Evolutionary conservation across 2,329 filamentous ascomycete genomes (phyloP), one percentile per base, ranked within the genome.

Genomic region (Ophiocordyceps camponoti-saundersi): DNA sequence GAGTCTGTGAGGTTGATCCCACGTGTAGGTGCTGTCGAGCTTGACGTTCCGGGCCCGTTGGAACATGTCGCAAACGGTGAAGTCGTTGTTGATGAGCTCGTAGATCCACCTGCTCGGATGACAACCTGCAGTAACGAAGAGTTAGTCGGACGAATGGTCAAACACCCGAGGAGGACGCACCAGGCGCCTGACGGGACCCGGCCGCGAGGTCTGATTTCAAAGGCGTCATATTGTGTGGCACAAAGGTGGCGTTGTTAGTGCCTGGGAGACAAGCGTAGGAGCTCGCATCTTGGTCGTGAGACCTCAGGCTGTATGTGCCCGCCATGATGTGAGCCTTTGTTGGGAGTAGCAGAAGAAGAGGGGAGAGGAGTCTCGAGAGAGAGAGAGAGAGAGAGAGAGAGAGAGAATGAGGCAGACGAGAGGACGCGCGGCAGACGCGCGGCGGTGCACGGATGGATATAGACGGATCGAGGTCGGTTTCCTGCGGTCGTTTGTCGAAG

Each of bases 41-140:
- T 56, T 53, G 22, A 56, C 53, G 41, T 54, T 51, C 47, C 57
- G 51, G 20, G 61, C 57, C 57, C 60, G 54, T n/a, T 60, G 53
- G 46, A 65, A 62, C 46, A 65, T 53, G 48, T 65, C 56, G 52
- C 61, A 63, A 21, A 54, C 53, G 29, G 59, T 57, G 45, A 66
- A 61, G 44, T 59, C 55, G 43, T 66, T 67, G 48, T 65, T 57
- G 30, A 61, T 51, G 10, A 68, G 52, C 46, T 68, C 65, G 51
- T 65, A 59, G 36, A 67, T 57, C 65, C 65, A 68, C 53, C 65
- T 61, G 42, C 62, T 62, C 6, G 65, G 64, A 45, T 66, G 61
- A 42, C 59, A 62, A 46, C 62, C 62, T 65, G 21, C 15, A 15
- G 4, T 2, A 15, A 16, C 11, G 29, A 15, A 29, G 32, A 7